Evolutionary conservation across 768 basidiomycete species (phyloP), one percentile per base, ranked within the genome.

Genomic region (Clitopilus passeckerianus): DNA sequence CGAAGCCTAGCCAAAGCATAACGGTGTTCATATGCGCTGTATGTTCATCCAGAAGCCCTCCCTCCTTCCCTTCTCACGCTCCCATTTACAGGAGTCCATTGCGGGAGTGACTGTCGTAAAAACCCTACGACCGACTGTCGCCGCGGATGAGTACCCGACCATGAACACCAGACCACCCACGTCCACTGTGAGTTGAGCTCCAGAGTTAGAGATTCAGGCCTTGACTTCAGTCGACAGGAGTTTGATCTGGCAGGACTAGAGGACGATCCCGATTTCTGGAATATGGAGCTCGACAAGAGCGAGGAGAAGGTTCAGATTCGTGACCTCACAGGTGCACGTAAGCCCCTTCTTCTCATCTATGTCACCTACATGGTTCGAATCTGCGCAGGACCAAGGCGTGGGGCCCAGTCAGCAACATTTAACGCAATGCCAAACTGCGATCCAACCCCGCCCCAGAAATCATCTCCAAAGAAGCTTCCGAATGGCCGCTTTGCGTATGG

Each of bases 1-100:
- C 76, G 10, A 91, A 86, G 64, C 90, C 91, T 2, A 93, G 91
- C 64, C 92, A 95, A 73, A 73, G 75, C 46, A 72, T 92, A 27
- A 63, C 74, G 14, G 82, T 88, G 50, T 76, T 81, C 23, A 80
- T 90, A 5, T 74, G 84, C 64, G 84, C 90, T 30, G 91, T 91
- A 72, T 65, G 75, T 60, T 8, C 52, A n/a, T 1, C 1, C 3
- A 41, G 54, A 6, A n/a, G 18, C 20, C 10, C 20, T 35, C 20
- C n/a, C 24, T 22, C 35, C 15, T 23, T 1, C 22, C 22, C 27
- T 16, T 54, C 33, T 58, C 59, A 24, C 60, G 27, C 10, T 30
- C 15, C n/a, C 2, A 5, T 44, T 53, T 33, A 59, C 65, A 94
- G 90, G 93, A 95, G 72, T 81, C 79, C 33, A 75, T 86, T 23